A percentile compares a stretch with the other conserved stretches of the same genome.
phyloP scores from a whole-genome alignment of 1,284 basidiomycete genomes.

The Anthracocystis setariae region DNA sequence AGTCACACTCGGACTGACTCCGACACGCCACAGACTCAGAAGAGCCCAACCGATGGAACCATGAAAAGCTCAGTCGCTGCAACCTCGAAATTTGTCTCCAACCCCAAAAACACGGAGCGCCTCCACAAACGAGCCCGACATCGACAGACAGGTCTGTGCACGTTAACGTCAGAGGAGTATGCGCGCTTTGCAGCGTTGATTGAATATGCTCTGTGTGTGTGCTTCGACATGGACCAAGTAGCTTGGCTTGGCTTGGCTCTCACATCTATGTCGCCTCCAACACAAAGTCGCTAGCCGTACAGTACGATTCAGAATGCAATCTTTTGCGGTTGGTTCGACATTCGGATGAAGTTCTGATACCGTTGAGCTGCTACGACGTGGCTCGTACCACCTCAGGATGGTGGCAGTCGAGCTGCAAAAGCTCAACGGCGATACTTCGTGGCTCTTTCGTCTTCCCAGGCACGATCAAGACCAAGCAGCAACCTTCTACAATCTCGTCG shows the following conservation, averaged over 20 bases:
- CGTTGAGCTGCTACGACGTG: neutral
- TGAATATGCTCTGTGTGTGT: no score
- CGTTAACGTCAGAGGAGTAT: conserved; percentile 5
- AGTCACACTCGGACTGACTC: conserved; percentile 9
- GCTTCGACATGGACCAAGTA: no score
- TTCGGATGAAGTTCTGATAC: no score
- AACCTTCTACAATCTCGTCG: conserved; percentile 27
- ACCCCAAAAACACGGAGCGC: neutral
- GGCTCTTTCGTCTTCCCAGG: conserved; percentile 30
- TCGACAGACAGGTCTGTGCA: conserved; percentile 2
- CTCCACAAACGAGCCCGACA: neutral
- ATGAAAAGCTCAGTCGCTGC: conserved; percentile 6
- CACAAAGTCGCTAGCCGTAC: no score
- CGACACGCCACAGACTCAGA: neutral
- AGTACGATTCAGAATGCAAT: no score
- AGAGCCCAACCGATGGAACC: neutral
- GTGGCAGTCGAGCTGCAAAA: conserved; percentile 34
- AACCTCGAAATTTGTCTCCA: no score
- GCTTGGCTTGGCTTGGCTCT: no score
- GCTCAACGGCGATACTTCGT: conserved; percentile 47
- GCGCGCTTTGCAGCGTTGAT: neutral
- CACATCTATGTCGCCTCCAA: no score
- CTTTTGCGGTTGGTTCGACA: no score
- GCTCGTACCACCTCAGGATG: conserved; percentile 8
- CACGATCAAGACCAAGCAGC: no score